Percentiles rank a stretch among this genome's conserved stretches.
Conservation (phyloP, 2,329 filamentous ascomycete genomes). For the Setomelanomma holmii region DNA sequence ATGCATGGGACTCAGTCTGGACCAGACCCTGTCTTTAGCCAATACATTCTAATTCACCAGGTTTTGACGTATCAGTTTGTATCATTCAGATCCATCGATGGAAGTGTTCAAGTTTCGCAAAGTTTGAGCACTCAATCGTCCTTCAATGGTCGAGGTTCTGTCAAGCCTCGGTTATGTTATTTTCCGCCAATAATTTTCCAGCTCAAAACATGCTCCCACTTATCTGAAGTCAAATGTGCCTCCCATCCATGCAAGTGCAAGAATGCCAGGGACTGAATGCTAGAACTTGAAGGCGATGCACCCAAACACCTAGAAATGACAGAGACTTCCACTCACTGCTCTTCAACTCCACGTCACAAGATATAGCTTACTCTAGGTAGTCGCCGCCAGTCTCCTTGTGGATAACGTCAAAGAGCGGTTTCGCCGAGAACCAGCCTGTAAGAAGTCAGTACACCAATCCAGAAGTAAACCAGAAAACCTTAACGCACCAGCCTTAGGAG, state of each 20-base stretch:
- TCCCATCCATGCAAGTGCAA: background rate
- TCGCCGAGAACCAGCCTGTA: slow-evolving; percentile 68
- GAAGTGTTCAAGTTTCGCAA: too few species aligned
- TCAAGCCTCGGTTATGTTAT: background rate
- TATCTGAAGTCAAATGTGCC: background rate
- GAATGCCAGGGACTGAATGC: background rate
- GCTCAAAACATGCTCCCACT: background rate
- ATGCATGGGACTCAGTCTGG: background rate
- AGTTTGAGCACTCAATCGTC: background rate
- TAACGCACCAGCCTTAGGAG: slow-evolving; percentile 59
- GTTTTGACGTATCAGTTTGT: background rate
- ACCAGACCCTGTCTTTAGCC: too few species aligned
- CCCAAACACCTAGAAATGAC: background rate
- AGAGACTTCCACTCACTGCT: background rate
- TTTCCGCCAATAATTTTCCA: too few species aligned
- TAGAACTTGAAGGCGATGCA: background rate
- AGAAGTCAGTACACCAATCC: background rate
- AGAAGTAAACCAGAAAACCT: background rate
- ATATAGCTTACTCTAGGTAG: slow-evolving; percentile 61
- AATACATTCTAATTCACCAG: background rate
- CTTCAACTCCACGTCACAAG: too few species aligned
- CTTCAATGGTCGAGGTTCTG: background rate
- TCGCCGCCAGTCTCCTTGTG: slow-evolving; percentile 66
- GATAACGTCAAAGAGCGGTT: slow-evolving; percentile 74
- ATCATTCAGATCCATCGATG: background rate